Percentiles rank a stretch among this genome's conserved stretches.
Conservation (phyloP, 805 yeast genomes). For the Metschnikowia amazonensis region DNA sequence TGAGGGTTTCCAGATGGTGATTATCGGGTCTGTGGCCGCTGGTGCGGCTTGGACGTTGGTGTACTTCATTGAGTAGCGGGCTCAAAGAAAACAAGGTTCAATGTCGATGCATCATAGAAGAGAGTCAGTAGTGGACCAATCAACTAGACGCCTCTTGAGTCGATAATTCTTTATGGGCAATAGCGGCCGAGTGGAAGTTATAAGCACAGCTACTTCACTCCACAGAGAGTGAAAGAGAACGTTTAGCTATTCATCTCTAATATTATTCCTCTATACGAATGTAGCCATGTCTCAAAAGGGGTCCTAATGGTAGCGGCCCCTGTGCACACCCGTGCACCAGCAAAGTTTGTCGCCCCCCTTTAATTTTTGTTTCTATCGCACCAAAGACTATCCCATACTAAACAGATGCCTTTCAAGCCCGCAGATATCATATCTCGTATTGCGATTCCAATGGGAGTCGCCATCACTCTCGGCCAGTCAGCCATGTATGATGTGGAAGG, state of each 20-base stretch:
- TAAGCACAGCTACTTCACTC: not conserved
- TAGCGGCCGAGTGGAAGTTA: not conserved
- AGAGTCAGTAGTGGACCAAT: not conserved
- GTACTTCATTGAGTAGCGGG: constrained; percentile 54
- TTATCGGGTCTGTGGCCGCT: constrained; percentile 97
- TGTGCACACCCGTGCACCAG: constrained; percentile 10
- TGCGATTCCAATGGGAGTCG: constrained; percentile 70
- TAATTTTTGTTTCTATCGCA: not conserved
- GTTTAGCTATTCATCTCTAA: not conserved
- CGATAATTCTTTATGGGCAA: not conserved
- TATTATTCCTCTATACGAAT: not conserved
- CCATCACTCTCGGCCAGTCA: constrained; percentile 68
- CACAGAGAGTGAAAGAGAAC: not conserved
- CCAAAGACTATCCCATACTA: not conserved
- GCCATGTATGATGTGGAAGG: constrained; percentile 94
- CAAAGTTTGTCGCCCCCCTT: constrained; percentile 6
- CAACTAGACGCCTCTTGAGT: not conserved
- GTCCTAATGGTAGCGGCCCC: not conserved
- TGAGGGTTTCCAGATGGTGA: constrained; percentile 88
- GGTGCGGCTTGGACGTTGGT: constrained; percentile 96
- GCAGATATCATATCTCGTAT: constrained; percentile 40
- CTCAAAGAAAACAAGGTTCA: not conserved
- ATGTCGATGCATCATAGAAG: constrained; percentile 5
- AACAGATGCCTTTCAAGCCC: constrained; percentile 25
- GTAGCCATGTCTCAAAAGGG: not conserved